A percentile compares a stretch with the other conserved stretches of the same genome.
Evolutionary conservation across 495 filamentous ascomycete species (phyloP).

Genomic region (Arthonia radiata): DNA sequence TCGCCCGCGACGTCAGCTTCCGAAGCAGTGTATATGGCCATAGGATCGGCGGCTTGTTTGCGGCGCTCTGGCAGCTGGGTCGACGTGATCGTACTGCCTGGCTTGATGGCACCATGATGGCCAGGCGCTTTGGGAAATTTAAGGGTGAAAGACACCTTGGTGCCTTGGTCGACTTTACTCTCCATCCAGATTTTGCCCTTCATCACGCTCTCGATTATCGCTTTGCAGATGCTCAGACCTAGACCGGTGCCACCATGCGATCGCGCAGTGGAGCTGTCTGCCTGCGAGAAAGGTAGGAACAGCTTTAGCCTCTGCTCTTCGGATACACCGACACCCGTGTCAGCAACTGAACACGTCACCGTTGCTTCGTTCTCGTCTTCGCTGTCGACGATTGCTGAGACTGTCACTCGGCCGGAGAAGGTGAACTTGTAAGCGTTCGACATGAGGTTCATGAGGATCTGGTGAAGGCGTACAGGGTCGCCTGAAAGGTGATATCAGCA

Average conservation of each 20-base stretch:
- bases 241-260: slow-evolving; percentile 82
- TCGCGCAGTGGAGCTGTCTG: slow-evolving; percentile 62
- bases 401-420: slow-evolving; percentile 58
- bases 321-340: slow-evolving; percentile 77
- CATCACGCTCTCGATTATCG: slow-evolving; percentile 78
- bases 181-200: slow-evolving; percentile 63
- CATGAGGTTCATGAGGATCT: slow-evolving; percentile 80
- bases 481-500: no score
- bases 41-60: slow-evolving; percentile 21
- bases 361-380: slow-evolving; percentile 45
- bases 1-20: no score
- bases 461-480: slow-evolving; percentile 72
- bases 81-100: no score
- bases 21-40: slow-evolving; percentile 33
- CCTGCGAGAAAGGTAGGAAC: slow-evolving; percentile 79
- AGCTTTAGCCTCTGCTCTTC: slow-evolving; percentile 58
- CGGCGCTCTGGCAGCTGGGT: slow-evolving; percentile 1
- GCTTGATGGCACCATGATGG: slow-evolving; percentile 13
- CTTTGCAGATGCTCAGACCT: slow-evolving; percentile 82
- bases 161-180: slow-evolving; percentile 47
- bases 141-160: slow-evolving; percentile 65
- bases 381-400: slow-evolving; percentile 40
- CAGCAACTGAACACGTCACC: slow-evolving; percentile 63
- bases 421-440: slow-evolving; percentile 92
- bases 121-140: slow-evolving; percentile 54